Evolutionary conservation across 2,329 filamentous ascomycete genomes (phyloP), one percentile per base, ranked within the genome.

Genomic region (Xylariaceae sp.): DNA sequence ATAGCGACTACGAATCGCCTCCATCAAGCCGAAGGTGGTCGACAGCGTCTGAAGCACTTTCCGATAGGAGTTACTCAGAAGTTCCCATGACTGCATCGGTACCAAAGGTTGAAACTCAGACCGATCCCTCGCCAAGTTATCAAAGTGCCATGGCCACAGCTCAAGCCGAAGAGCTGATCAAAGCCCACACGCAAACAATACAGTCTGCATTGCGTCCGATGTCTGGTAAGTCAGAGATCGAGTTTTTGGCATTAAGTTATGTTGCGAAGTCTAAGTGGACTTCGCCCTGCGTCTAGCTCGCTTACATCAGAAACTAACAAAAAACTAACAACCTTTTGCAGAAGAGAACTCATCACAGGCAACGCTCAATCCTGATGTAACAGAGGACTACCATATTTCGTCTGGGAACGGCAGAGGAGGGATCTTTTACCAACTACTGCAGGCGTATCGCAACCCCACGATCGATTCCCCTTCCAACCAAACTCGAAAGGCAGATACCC

Each of bases 341-440:
- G 33, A 36, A 49, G 46, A 22, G 14, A 47, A 38, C 38, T 30
- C 22, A 2, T 51, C 48, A 17, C 31, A 44, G 17, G 14, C 41
- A 11, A 47, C 42, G 5, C 27, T 43, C 11, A 18, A 44, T 15
- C 12, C 36, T 2, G 44, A 35, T 3, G 44, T 49, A 7, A 30
- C 27, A 19, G 47, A 51, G n/a, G 52, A 53, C 14, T 39, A 17
- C 10, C 42, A 55, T 36, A 40, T 52, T 44, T 49, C 51, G 11
- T 51, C 52, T 1, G 54, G 49, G 19, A 44, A 51, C 18, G 33
- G 40, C 2, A 54, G 45, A 36, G 58, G 58, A 11, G 57, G 58
- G 27, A 48, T 60, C 11, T 58, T 60, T 39, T 60, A 60, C 49
- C 66, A 42, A 58, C 59, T 44, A 44, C 57, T 43, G 59, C 62